Evolutionary conservation across 192 early-diverging fungal genomes (phyloP).

Genomic region (Coemansia sp.): DNA sequence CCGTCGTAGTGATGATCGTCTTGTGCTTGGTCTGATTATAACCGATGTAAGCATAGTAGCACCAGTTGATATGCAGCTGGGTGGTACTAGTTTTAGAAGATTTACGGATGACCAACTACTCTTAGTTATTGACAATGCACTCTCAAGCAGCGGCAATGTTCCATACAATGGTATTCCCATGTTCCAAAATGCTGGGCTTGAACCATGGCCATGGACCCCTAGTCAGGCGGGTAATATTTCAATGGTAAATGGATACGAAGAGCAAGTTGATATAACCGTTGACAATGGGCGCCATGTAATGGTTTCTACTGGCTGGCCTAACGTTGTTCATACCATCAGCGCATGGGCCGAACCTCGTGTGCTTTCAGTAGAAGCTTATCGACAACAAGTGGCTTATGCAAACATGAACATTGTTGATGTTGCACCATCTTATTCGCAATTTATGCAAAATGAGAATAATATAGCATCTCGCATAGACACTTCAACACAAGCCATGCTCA

Average conservation of each 20-base stretch:
- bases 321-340: conserved; percentile 6
- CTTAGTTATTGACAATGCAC: conserved; percentile 4
- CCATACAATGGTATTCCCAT: conserved; percentile 8
- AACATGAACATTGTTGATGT: not conserved
- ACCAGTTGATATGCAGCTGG: not conserved
- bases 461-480: not conserved
- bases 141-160: conserved; percentile 7
- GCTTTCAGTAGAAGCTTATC: conserved; percentile 14
- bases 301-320: conserved; percentile 13
- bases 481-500: not conserved
- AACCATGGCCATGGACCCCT: conserved; percentile 33
- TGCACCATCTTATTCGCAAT: conserved; percentile 15
- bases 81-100: conserved; percentile 1
- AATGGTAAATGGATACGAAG: conserved; percentile 6
- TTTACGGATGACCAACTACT: conserved; percentile 12
- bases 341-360: conserved; percentile 37
- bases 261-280: conserved; percentile 9
- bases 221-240: not conserved
- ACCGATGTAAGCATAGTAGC: conserved; percentile 14
- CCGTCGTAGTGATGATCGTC: conserved; percentile 15
- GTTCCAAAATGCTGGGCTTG: conserved; percentile 16
- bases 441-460: not conserved
- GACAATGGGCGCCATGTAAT: conserved; percentile 5
- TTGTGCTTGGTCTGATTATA: conserved; percentile 28
- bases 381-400: conserved; percentile 20